These are phyloP conservation scores for Hygrocybe coccinea DNA, from an alignment of 768 basidiomycete genomes.

Conservation along the genomic window DNA sequence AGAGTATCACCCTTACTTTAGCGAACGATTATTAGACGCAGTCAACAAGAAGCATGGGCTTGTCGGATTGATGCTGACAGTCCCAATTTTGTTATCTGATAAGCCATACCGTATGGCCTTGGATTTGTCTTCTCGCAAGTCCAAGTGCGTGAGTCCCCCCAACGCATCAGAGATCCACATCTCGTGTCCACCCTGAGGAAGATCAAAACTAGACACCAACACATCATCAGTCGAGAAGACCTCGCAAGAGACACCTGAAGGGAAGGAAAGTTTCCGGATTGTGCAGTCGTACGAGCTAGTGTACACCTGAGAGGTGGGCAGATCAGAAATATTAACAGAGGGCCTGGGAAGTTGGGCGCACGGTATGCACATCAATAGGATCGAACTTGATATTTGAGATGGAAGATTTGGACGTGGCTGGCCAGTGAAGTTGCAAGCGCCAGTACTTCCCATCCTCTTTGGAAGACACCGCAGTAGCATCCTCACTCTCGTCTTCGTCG, in stretches of 20 bases:
- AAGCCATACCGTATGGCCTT: constrained; percentile 58
- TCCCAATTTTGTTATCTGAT: constrained; percentile 72
- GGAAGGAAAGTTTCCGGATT: constrained; percentile 66
- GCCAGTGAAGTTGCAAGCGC: constrained; percentile 81
- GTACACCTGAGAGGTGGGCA: constrained; percentile 50
- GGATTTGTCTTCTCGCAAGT: constrained; percentile 59
- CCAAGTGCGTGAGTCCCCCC: constrained; percentile 72
- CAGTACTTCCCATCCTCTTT: constrained; percentile 71
- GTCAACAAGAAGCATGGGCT: constrained; percentile 63
- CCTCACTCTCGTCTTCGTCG: constrained; percentile 55
- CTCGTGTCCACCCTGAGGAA: constrained; percentile 63
- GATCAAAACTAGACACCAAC: constrained; percentile 68
- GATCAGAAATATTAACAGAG: constrained; percentile 4
- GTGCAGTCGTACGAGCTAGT: constrained; percentile 82
- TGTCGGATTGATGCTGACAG: constrained; percentile 72
- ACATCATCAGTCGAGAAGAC: constrained; percentile 57
- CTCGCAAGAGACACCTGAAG: constrained; percentile 66
- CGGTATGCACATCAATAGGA: constrained; percentile 69
- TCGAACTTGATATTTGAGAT: constrained; percentile 76
- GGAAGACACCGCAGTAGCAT: constrained; percentile 36
- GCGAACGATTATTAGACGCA: constrained; percentile 64
- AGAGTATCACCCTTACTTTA: constrained; percentile 49
- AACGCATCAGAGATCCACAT: constrained; percentile 78
- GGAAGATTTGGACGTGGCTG: constrained; percentile 71
- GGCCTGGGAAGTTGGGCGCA: constrained; percentile 28